Evolutionary conservation across 257 asterid species (phyloP), one percentile per base, ranked within the genome.

Genomic region (Ocimum tenuiflorum): DNA sequence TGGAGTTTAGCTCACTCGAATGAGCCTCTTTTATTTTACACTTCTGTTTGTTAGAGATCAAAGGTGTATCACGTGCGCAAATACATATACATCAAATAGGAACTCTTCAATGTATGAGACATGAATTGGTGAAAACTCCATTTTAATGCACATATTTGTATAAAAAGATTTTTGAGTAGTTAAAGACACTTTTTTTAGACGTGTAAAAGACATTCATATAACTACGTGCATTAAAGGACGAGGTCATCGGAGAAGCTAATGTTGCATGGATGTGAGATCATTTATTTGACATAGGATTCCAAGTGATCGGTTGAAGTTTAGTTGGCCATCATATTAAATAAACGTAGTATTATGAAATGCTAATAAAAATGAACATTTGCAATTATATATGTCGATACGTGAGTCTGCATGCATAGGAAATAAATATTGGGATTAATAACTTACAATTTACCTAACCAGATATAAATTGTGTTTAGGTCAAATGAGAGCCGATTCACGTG

Each of bases 201-300:
- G n/a, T n/a, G n/a, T n/a, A n/a, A 27, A 1, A 27, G 31, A 2
- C 31, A 27, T 27, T n/a, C n/a, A n/a, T n/a, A n/a, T n/a, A n/a
- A n/a, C n/a, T n/a, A n/a, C n/a, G n/a, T n/a, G n/a, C n/a, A n/a
- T n/a, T n/a, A n/a, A n/a, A n/a, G n/a, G n/a, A n/a, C n/a, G n/a
- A 48, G 10, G n/a, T 36, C n/a, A 14, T 18, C 1, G 50, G 53
- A 39, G 60, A 55, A n/a, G 15, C 39, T 53, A 47, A 35, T 31
- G 65, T 43, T 71, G 63, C 73, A 65, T n/a, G 51, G 31, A 13
- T 3, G 64, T 73, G 77, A 64, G 63, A 47, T 73, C 76, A 65
- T 27, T 27, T 11, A 9, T 51, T 24, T 6, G 49, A 52, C 86
- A 69, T 79, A 48, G 82, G 85, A 81, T 83, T 75, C 89, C 79